Evolutionary conservation across 208 protist genomes (phyloP).

Genomic region (Trypanosoma mega): DNA sequence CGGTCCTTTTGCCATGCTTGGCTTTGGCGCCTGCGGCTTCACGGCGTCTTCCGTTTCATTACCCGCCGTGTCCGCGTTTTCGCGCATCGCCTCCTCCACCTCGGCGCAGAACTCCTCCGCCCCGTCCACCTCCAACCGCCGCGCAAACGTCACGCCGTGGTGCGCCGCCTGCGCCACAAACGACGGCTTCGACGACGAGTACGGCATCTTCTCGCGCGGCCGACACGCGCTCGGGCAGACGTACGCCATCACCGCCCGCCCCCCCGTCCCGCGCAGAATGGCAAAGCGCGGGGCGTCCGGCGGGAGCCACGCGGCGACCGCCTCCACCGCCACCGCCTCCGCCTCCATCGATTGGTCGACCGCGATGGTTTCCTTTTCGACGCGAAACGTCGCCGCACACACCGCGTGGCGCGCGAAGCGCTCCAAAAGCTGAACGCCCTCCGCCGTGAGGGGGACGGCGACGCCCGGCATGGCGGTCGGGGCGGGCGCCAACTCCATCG

Average conservation of each 20-base stretch:
- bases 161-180: slow-evolving; percentile 50
- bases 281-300: slow-evolving; percentile 36
- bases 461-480: slow-evolving; percentile 61
- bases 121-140: slow-evolving; percentile 50
- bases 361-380: slow-evolving; percentile 27
- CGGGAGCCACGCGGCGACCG: slow-evolving; percentile 24
- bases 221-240: slow-evolving; percentile 65
- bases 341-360: slow-evolving; percentile 20
- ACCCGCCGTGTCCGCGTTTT: slow-evolving; percentile 1
- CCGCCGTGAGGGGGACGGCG: slow-evolving; percentile 35
- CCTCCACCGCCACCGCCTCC: slow-evolving; percentile 6
- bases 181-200: slow-evolving; percentile 64
- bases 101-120: slow-evolving; percentile 38
- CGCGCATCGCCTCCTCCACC: slow-evolving; percentile 46
- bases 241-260: slow-evolving; percentile 61
- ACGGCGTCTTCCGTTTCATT: slow-evolving; percentile 2
- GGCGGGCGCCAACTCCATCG: slow-evolving; percentile 66
- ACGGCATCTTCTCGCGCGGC: slow-evolving; percentile 67
- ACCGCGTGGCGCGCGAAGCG: slow-evolving; percentile 33
- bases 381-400: slow-evolving; percentile 46
- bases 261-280: slow-evolving; percentile 20
- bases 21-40: slow-evolving; percentile 13
- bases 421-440: slow-evolving; percentile 34
- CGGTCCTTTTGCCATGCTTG: slow-evolving; percentile 33
- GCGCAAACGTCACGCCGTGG: slow-evolving; percentile 43